These are phyloP conservation scores for Brassica cretica DNA, from an alignment of 345 rosid species.

Conservation along the genomic window DNA sequence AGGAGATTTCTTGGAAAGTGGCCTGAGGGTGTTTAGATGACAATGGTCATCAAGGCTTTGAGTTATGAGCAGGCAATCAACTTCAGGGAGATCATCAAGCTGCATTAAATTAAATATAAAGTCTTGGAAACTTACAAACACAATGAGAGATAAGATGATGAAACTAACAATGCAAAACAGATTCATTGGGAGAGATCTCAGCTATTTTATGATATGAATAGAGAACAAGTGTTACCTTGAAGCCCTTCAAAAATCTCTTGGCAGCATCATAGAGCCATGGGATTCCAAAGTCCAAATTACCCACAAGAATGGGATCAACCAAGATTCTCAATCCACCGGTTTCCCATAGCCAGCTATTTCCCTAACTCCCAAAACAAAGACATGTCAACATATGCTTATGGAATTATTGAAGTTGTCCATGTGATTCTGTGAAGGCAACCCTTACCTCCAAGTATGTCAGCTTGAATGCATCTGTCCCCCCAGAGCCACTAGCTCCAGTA, in stretches of 20 bases:
- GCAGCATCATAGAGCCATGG: conserved; percentile 90
- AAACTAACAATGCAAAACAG: background rate
- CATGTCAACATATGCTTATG: background rate
- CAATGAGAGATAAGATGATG: conserved; percentile 6
- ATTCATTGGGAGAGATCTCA: background rate
- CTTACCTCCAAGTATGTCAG: conserved; percentile 74
- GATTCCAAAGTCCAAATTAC: conserved; percentile 92
- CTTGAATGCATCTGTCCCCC: conserved; percentile 53
- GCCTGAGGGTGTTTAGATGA: conserved; percentile 77
- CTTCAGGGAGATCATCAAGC: conserved; percentile 80
- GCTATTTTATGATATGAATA: background rate
- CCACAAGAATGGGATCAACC: conserved; percentile 87
- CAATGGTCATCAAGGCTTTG: conserved; percentile 98
- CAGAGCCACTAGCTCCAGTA: conserved; percentile 48
- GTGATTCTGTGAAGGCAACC: no score
- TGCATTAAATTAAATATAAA: conserved; percentile 39
- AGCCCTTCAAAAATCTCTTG: conserved; percentile 67
- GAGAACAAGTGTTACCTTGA: conserved; percentile 52
- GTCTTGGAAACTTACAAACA: conserved; percentile 3
- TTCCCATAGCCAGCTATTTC: conserved; percentile 94
- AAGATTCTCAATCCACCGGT: conserved; percentile 62
- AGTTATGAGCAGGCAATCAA: conserved; percentile 80
- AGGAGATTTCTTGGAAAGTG: conserved; percentile 62
- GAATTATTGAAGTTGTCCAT: background rate
- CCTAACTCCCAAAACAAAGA: conserved; percentile 43